These are phyloP conservation scores for Fusarium nanum DNA, from an alignment of 2,329 filamentous ascomycete species.

Conservation along the genomic window DNA sequence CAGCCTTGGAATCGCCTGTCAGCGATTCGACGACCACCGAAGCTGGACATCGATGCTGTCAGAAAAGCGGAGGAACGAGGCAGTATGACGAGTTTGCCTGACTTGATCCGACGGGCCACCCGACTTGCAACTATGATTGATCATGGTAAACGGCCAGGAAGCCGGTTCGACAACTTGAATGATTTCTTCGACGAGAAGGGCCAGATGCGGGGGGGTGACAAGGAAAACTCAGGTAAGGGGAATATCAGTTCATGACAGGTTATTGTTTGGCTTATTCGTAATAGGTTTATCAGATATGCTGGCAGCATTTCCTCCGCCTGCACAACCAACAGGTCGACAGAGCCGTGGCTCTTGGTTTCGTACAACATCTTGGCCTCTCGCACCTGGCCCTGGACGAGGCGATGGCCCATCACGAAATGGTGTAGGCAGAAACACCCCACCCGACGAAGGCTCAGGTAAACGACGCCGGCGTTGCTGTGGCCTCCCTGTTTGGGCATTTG, in stretches of 20 bases:
- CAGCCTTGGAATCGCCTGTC: conserved; percentile 60
- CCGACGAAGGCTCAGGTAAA: conserved; percentile 48
- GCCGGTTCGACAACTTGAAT: conserved; percentile 65
- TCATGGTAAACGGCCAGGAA: conserved; percentile 75
- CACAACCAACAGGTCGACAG: conserved; percentile 57
- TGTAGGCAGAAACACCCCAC: conserved; percentile 32
- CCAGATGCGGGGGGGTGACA: conserved; percentile 53
- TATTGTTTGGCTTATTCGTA: conserved; percentile 58
- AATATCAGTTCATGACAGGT: conserved; percentile 35
- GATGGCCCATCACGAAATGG: conserved; percentile 39
- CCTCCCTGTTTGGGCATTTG: conserved; percentile 81
- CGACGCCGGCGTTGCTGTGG: conserved; percentile 79
- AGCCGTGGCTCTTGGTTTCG: conserved; percentile 61
- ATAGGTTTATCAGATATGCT: conserved; percentile 73
- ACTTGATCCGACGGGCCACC: conserved; percentile 90
- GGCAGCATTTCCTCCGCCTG: conserved; percentile 72
- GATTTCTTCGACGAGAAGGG: conserved; percentile 62
- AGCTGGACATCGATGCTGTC: conserved; percentile 84
- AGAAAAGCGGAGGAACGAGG: conserved; percentile 84
- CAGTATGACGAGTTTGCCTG: conserved; percentile 90
- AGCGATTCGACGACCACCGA: conserved; percentile 73
- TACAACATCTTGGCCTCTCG: conserved; percentile 62
- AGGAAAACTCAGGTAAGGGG: conserved; percentile 54
- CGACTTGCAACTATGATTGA: conserved; percentile 89
- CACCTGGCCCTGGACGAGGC: conserved; percentile 43